phyloP scores from a whole-genome alignment of 163 green algal genomes.

The Coccomyxa subellipsoidea region DNA sequence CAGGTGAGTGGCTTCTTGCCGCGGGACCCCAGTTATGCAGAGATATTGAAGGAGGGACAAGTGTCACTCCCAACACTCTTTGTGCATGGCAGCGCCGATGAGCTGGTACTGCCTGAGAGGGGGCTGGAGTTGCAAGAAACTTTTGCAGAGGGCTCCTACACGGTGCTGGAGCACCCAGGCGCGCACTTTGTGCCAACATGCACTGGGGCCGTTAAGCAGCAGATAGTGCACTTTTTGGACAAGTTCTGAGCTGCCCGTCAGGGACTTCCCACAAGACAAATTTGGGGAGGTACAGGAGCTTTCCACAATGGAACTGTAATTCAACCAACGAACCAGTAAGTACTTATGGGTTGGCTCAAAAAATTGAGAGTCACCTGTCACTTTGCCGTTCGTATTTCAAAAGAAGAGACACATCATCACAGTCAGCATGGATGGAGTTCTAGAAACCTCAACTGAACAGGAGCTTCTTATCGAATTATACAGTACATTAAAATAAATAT shows the following conservation, averaged over 20 bases:
- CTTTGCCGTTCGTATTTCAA: too few relatives aligned
- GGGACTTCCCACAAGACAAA: not conserved
- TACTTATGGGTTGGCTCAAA: too few relatives aligned
- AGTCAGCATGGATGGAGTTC: slow-evolving; percentile 36
- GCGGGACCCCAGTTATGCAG: not conserved
- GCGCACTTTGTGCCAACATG: not conserved
- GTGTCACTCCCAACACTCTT: not conserved
- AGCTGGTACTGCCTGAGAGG: not conserved
- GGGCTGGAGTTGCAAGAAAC: not conserved
- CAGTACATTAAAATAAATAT: too few relatives aligned
- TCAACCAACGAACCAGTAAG: too few relatives aligned
- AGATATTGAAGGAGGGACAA: not conserved
- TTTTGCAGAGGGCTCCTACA: not conserved
- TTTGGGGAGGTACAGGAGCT: too few relatives aligned
- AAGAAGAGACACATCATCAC: slow-evolving; percentile 61
- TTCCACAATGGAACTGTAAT: too few relatives aligned
- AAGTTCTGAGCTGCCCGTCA: not conserved
- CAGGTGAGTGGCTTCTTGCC: slow-evolving; percentile 1
- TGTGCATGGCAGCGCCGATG: not conserved
- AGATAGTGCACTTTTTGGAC: not conserved
- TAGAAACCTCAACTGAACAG: not conserved
- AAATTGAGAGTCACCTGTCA: too few relatives aligned
- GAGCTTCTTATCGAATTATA: too few relatives aligned
- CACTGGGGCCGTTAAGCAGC: not conserved
- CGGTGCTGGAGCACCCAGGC: not conserved